Evolutionary conservation across 2,329 filamentous ascomycete genomes (phyloP).

Genomic region (Byssochlamys sp.): DNA sequence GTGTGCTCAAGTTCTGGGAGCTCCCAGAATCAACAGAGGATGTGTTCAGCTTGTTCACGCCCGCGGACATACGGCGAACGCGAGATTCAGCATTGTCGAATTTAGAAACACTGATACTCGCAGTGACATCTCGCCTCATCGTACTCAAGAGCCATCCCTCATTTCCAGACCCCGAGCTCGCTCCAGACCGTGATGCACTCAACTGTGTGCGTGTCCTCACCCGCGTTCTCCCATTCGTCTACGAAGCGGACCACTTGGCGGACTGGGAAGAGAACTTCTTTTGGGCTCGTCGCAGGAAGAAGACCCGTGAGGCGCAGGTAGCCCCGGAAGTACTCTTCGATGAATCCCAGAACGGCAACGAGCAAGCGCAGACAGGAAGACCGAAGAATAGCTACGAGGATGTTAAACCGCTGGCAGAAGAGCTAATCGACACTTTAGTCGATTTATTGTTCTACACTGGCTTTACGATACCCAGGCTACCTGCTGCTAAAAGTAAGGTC

Average conservation of each 20-base stretch:
- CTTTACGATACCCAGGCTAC: conserved; percentile 69
- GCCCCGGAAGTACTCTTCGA: conserved; percentile 76
- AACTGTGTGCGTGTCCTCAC: conserved; percentile 92
- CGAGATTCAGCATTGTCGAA: conserved; percentile 78
- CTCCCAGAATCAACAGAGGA: conserved; percentile 91
- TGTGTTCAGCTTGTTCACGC: conserved; percentile 89
- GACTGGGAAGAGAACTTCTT: conserved; percentile 90
- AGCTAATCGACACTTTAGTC: conserved; percentile 79
- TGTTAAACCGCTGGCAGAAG: conserved; percentile 78
- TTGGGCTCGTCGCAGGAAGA: conserved; percentile 67
- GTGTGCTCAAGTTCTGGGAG: conserved; percentile 70
- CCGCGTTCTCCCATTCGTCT: conserved; percentile 77
- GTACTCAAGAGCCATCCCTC: conserved; percentile 78
- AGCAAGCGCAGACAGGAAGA: conserved; percentile 36
- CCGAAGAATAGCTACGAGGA: conserved; percentile 62
- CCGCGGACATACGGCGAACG: conserved; percentile 76
- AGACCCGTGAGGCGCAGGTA: conserved; percentile 56
- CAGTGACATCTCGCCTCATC: conserved; percentile 72
- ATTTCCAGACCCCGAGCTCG: conserved; percentile 77
- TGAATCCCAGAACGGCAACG: conserved; percentile 51
- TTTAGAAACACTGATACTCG: conserved; percentile 77
- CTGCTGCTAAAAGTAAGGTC: conserved; percentile 66
- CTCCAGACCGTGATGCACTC: conserved; percentile 74
- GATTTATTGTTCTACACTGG: conserved; percentile 87
- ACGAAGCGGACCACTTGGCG: conserved; percentile 74